phyloP scores from a whole-genome alignment of 768 basidiomycete species.

The Hebeloma cylindrosporum region DNA sequence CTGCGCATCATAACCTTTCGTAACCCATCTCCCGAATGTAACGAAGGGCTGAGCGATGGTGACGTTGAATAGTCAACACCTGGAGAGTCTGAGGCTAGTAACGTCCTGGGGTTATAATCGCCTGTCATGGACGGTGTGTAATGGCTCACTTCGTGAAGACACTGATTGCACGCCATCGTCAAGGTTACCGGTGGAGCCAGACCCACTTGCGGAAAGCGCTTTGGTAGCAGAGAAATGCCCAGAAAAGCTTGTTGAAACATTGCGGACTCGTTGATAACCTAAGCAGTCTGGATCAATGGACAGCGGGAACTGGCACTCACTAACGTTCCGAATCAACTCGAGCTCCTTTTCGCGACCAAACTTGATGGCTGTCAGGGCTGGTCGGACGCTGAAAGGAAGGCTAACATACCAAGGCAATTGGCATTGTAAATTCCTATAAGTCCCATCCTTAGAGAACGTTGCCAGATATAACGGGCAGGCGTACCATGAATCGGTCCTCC shows the following conservation, averaged over 20 bases:
- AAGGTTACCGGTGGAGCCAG: conserved; percentile 27
- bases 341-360: conserved; percentile 75
- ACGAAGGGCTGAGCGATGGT: conserved; percentile 33
- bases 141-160: conserved; percentile 44
- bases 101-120: conserved; percentile 22
- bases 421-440: conserved; percentile 70
- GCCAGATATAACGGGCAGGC: too few species aligned
- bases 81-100: conserved; percentile 21
- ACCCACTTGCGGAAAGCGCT: conserved; percentile 37
- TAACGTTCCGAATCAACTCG: conserved; percentile 65
- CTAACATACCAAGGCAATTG: conserved; percentile 54
- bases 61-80: conserved; percentile 26
- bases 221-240: conserved; percentile 47
- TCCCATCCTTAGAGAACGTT: too few species aligned
- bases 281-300: neutral
- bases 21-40: conserved; percentile 41
- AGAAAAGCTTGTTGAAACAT: conserved; percentile 60
- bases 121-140: conserved; percentile 20
- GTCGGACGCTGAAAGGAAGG: neutral
- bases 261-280: conserved; percentile 36
- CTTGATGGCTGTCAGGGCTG: conserved; percentile 26
- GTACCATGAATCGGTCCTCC: conserved; percentile 65
- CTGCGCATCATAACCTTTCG: conserved; percentile 45
- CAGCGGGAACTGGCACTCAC: conserved; percentile 34
- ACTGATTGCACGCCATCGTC: conserved; percentile 45